phyloP scores from a whole-genome alignment of 2,329 filamentous ascomycete genomes.

The Penicillium sp. region DNA sequence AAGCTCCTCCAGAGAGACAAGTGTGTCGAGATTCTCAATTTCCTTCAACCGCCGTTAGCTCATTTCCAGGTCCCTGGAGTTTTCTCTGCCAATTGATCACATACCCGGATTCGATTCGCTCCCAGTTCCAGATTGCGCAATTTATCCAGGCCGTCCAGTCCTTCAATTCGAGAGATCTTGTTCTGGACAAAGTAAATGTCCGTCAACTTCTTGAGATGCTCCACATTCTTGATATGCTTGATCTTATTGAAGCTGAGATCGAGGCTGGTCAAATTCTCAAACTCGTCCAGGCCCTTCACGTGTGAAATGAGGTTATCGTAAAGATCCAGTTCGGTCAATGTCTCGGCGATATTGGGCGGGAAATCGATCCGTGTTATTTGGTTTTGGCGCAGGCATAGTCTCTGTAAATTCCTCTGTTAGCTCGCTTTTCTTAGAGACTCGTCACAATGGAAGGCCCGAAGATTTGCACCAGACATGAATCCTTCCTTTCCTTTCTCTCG shows the following conservation, averaged over 20 bases:
- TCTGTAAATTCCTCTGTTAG: slow-evolving; percentile 38
- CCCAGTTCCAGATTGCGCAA: slow-evolving; percentile 86
- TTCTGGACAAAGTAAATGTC: slow-evolving; percentile 95
- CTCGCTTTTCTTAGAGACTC: background rate
- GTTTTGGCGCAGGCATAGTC: slow-evolving; percentile 91
- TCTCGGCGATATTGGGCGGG: slow-evolving; percentile 64
- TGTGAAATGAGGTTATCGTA: slow-evolving; percentile 96
- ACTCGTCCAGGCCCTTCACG: slow-evolving; percentile 77
- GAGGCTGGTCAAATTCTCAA: slow-evolving; percentile 73
- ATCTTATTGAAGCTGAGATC: slow-evolving; percentile 99
- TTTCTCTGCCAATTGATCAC: slow-evolving; percentile 13
- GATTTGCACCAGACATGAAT: background rate
- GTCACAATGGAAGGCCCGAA: background rate
- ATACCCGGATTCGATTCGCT: slow-evolving; percentile 79
- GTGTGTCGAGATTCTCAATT: slow-evolving; percentile 78
- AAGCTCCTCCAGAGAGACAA: slow-evolving; percentile 79
- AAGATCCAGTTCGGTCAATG: slow-evolving; percentile 81
- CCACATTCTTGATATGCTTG: slow-evolving; percentile 92
- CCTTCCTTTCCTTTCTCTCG: background rate
- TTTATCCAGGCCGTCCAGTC: slow-evolving; percentile 71
- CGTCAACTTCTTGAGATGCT: slow-evolving; percentile 72
- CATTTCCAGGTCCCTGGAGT: background rate
- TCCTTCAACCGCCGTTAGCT: slow-evolving; percentile 48
- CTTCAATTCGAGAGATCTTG: slow-evolving; percentile 86
- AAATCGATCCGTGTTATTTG: slow-evolving; percentile 79